These are phyloP conservation scores for Penicillium sp. DNA, from an alignment of 2,329 filamentous ascomycete species.

Conservation along the genomic window DNA sequence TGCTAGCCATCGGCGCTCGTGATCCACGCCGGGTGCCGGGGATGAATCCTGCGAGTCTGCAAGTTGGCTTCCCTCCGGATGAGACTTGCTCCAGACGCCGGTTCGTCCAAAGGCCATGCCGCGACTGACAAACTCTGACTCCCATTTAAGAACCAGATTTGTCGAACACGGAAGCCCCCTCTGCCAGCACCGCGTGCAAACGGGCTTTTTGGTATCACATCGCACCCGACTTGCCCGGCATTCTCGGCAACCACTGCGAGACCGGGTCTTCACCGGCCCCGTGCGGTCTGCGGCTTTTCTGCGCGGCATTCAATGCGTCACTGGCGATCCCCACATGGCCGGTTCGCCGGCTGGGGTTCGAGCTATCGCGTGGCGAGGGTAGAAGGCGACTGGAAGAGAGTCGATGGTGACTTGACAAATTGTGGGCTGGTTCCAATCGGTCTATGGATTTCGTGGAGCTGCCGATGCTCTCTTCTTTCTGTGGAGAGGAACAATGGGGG, in stretches of 20 bases:
- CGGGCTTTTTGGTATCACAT: conserved; percentile 41
- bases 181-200: conserved; percentile 38
- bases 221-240: conserved; percentile 43
- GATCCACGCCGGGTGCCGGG: conserved; percentile 10
- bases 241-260: conserved; percentile 42
- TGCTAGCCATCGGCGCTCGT: conserved; percentile 28
- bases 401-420: no score
- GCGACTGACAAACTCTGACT: conserved; percentile 41
- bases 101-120: conserved; percentile 45
- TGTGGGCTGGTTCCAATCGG: no score
- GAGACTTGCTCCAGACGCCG: conserved; percentile 42
- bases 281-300: conserved; percentile 37
- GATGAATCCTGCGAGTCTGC: conserved; percentile 21
- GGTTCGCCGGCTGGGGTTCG: conserved; percentile 1
- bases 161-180: conserved; percentile 38
- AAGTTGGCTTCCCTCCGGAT: conserved; percentile 18
- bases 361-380: conserved; percentile 5
- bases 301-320: conserved; percentile 35
- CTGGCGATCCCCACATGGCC: conserved; percentile 29
- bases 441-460: no score
- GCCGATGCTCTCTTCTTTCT: no score
- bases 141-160: conserved; percentile 39
- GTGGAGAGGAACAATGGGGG: neutral
- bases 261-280: conserved; percentile 39
- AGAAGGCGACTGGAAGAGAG: no score